phyloP scores from a whole-genome alignment of 2,329 filamentous ascomycete species.

The Hypoxylon sp. region DNA sequence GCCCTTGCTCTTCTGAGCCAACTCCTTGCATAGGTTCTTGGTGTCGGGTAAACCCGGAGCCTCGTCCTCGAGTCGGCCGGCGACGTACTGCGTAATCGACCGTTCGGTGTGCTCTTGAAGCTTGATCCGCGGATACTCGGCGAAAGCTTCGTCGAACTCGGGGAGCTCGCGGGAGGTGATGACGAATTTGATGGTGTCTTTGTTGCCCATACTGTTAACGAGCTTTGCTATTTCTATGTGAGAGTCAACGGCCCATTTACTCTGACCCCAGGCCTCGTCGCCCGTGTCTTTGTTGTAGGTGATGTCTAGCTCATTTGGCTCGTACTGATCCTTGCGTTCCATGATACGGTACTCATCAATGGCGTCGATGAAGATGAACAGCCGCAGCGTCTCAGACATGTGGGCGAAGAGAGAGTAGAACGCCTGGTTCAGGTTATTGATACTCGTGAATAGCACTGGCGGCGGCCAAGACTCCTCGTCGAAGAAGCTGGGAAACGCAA shows the following conservation, averaged over 20 bases:
- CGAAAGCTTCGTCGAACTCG: conserved; percentile 48
- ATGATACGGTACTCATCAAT: conserved; percentile 53
- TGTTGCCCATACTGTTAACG: conserved; percentile 48
- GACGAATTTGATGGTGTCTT: conserved; percentile 49
- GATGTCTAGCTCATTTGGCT: conserved; percentile 47
- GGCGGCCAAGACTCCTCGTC: conserved; percentile 49
- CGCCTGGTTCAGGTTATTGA: conserved; percentile 49
- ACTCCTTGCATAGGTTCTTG: conserved; percentile 47
- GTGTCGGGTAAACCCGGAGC: conserved; percentile 49
- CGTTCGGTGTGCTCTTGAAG: conserved; percentile 50
- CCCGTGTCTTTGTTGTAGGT: conserved; percentile 48
- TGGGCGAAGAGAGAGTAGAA: conserved; percentile 51
- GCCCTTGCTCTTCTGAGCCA: conserved; percentile 49
- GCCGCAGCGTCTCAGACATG: conserved; percentile 46
- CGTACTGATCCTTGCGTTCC: conserved; percentile 52
- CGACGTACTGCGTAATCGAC: conserved; percentile 50
- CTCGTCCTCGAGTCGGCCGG: conserved; percentile 49
- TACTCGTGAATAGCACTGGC: conserved; percentile 48
- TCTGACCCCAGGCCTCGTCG: conserved; percentile 50
- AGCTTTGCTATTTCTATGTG: conserved; percentile 48
- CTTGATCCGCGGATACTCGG: conserved; percentile 43
- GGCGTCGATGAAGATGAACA: conserved; percentile 50
- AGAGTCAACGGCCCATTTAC: conserved; percentile 51
- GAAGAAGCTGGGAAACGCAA: conserved; percentile 51
- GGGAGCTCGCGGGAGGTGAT: conserved; percentile 50